phyloP scores from a whole-genome alignment of 202 grass and related monocot species.

The Panicum virgatum region DNA sequence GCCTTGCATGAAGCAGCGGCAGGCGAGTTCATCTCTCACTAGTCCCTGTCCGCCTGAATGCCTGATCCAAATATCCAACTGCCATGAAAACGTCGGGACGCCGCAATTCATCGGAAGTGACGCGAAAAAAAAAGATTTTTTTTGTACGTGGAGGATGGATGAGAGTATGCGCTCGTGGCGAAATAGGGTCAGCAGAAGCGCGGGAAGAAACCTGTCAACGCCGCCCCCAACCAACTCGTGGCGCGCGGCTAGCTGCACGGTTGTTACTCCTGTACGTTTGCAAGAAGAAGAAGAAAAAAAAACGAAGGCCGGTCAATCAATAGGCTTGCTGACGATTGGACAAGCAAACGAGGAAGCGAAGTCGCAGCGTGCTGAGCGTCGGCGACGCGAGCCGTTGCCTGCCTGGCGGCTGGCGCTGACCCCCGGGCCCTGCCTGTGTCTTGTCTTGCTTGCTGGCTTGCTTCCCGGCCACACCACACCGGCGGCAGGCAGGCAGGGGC shows the following conservation, averaged over 20 bases:
- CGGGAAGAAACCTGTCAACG: conserved; percentile 36
- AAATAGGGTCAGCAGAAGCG: neutral
- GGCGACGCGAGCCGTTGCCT: neutral
- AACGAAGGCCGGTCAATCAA: conserved; percentile 30
- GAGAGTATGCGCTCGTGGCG: neutral
- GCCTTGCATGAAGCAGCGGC: too few species aligned
- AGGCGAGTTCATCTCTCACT: neutral
- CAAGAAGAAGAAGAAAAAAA: too few species aligned
- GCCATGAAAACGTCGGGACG: conserved; percentile 7
- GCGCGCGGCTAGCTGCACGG: too few species aligned
- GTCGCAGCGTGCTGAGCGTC: conserved; percentile 7
- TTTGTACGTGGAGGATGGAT: neutral
- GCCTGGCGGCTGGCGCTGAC: neutral
- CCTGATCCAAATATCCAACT: conserved; percentile 25
- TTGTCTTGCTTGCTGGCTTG: neutral
- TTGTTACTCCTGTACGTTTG: too few species aligned
- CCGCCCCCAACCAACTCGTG: conserved; percentile 27
- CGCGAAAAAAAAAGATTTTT: too few species aligned
- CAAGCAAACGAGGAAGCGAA: neutral
- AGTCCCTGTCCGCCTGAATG: conserved; percentile 19
- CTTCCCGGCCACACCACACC: conserved; percentile 10
- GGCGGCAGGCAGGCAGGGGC: neutral
- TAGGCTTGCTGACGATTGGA: too few species aligned
- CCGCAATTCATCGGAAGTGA: conserved; percentile 3
- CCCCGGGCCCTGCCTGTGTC: too few species aligned